Base-by-base conservation (phyloP, 1,284 basidiomycete species). In the Sanghuangporus weigelae region DNA sequence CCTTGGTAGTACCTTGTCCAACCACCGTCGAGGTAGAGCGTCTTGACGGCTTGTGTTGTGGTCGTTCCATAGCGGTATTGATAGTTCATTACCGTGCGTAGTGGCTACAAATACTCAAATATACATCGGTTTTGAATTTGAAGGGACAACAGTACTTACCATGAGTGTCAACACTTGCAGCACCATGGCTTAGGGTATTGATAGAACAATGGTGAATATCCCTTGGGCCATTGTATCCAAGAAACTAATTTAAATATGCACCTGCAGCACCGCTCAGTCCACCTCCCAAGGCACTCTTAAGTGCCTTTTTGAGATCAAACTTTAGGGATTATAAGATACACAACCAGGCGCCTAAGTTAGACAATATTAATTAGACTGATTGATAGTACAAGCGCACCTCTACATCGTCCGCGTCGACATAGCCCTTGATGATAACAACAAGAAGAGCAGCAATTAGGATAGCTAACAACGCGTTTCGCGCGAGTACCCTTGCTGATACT, bases 61-160 rank as follows among this genome's bases (percentile, higher is more conserved):
- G 84, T 82, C 0, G 88, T 89, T 7, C 94, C 94, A 71, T 87
- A 95, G 57, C 89, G 84, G 71, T 92, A 92, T 75, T 93, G 93
- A 72, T 92, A 95, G 78, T 96, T 96, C 93, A 96, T 95, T 62
- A 94, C 81, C 1, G 93, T 96, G 26, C 93, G 84, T 1, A 92
- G 73, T 1, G 90, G 90, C 87, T 79, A 26, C 11, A 44, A 19
- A 21, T 60, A 6, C 31, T 16, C 44, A 19, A n/a, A 8, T 14
- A 14, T 54, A 11, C 39, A 19, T 38, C 16, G 2, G n/a, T 14
- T 14, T 26, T 64, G 42, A 7, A 7, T 31, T 42, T 50, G 31
- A 46, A 40, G 57, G 49, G 71, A 60, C 40, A 23, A 42, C 6
- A 23, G 21, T 50, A 50, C 69, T 62, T 70, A 85, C 86, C 92